Base-by-base conservation (phyloP, 176 grass and related monocot species). In the Urochloa ruziziensis region DNA sequence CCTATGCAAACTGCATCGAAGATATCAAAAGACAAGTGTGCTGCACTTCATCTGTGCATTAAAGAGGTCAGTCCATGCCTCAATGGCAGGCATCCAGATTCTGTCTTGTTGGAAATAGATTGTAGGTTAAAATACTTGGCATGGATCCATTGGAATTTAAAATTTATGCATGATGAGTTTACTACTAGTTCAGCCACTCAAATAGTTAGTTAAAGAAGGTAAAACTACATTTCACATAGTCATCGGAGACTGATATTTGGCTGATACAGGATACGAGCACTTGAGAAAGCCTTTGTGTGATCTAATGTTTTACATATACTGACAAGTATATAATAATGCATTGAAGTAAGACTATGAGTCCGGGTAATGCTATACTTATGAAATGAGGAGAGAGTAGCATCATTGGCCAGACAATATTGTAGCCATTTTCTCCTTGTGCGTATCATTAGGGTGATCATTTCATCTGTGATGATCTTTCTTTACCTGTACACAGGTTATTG, bases 1-100 rank as follows among this genome's bases (percentile, higher is more conserved):
- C 93, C 93, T 18, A 86, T 90, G 87, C 90, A 95, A 95, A 88
- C 73, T 62, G 87, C 90, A 73, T 87, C 84, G 5, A 89, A 81
- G 74, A 70, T 92, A 46, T 84, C 93, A 59, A 92, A 89, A 62
- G 86, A 91, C 70, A 92, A 80, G 30, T 86, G 85, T 60, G 58
- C 81, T 73, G 64, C 64, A 82, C 88, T 96, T 27, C 72, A 86
- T 83, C 82, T 67, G 83, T 96, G 88, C 85, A 91, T 96, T 48
- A 89, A 82, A 85, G 88, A 92, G 93, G 90, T 91, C 52, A 85
- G 71, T 49, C 25, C 23, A 37, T 85, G 58, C 17, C 34, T 47
- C 23, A 18, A 29, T 83, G 35, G 7, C 27, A 36, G 27, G 0
- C 15, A 25, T 83, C 68, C 10, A 24, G 29, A 18, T 9, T 27